Evolutionary conservation across 768 basidiomycete genomes (phyloP).

Genomic region (Mycena maculata): DNA sequence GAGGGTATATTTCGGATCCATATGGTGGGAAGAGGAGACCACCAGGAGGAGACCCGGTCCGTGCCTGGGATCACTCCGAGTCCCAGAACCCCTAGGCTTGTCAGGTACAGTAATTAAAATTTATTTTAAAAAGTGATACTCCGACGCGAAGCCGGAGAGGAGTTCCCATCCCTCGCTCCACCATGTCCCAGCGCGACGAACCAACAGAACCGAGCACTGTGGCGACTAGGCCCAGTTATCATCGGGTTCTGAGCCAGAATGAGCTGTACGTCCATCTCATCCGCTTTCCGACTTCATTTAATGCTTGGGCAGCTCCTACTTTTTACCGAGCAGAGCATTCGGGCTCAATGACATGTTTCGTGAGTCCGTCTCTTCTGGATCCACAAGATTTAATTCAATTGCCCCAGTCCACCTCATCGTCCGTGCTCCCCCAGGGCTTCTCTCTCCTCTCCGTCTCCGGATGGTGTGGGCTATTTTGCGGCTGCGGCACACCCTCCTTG

Average conservation of each 20-base stretch:
- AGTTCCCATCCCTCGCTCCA: neutral
- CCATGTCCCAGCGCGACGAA: neutral
- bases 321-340: constrained; percentile 18
- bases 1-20: too few relatives aligned
- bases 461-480: constrained; percentile 64
- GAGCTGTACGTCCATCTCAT: neutral
- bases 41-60: too few relatives aligned
- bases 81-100: too few relatives aligned
- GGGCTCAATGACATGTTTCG: constrained; percentile 20
- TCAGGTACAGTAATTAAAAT: too few relatives aligned
- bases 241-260: neutral
- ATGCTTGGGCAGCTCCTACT: constrained; percentile 10
- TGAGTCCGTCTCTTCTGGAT: constrained; percentile 3
- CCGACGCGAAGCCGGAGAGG: too few relatives aligned
- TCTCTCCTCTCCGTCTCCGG: constrained; percentile 51
- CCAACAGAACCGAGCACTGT: neutral
- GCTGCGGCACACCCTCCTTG: constrained; percentile 62
- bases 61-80: too few relatives aligned
- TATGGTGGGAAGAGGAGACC: constrained; percentile 33
- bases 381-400: neutral
- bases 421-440: constrained; percentile 46
- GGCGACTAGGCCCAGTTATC: neutral
- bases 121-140: too few relatives aligned
- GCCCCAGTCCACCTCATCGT: constrained; percentile 50
- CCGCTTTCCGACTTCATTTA: neutral